phyloP scores from a whole-genome alignment of 192 early-diverging fungal genomes.

The Ramicandelaber brevisporus region DNA sequence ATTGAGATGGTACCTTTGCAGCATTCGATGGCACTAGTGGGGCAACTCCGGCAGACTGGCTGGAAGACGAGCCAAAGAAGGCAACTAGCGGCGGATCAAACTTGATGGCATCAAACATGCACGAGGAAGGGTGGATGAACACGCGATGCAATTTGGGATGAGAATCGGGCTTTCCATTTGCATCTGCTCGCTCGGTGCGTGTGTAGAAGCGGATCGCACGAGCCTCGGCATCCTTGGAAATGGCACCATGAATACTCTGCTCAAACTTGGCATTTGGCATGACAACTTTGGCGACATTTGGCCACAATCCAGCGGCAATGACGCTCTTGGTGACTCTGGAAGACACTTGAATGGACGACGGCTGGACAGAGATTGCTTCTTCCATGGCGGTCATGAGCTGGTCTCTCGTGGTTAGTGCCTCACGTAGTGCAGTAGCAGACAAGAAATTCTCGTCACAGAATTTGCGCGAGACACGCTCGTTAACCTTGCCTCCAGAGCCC shows the following conservation, averaged over 20 bases:
- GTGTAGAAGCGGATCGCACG: slow-evolving; percentile 46
- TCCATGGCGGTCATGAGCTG: slow-evolving; percentile 31
- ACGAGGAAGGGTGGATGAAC: slow-evolving; percentile 68
- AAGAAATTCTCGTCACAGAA: slow-evolving; percentile 27
- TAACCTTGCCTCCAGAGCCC: slow-evolving; percentile 7
- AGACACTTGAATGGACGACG: slow-evolving; percentile 3
- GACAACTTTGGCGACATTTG: slow-evolving; percentile 44
- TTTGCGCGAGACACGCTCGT: slow-evolving; percentile 3
- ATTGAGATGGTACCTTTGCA: background rate
- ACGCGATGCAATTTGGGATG: too few relatives aligned
- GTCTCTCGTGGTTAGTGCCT: slow-evolving; percentile 25
- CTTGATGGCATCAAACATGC: slow-evolving; percentile 27
- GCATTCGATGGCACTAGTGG: slow-evolving; percentile 29
- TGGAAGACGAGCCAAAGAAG: slow-evolving; percentile 40
- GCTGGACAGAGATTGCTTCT: background rate
- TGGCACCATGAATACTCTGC: slow-evolving; percentile 36
- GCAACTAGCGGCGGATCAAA: slow-evolving; percentile 38
- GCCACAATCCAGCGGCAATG: slow-evolving; percentile 63
- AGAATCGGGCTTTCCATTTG: slow-evolving; percentile 19
- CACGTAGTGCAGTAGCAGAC: slow-evolving; percentile 29
- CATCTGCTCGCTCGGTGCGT: slow-evolving; percentile 7
- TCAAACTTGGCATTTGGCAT: slow-evolving; percentile 49
- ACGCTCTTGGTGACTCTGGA: slow-evolving; percentile 37
- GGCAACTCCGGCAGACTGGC: slow-evolving; percentile 34
- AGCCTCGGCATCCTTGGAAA: slow-evolving; percentile 41